A percentile compares a stretch with the other conserved stretches of the same genome.
These are phyloP conservation scores for Tylopilus vinaceipallidus DNA, from an alignment of 768 basidiomycete species.

Conservation along the genomic window DNA sequence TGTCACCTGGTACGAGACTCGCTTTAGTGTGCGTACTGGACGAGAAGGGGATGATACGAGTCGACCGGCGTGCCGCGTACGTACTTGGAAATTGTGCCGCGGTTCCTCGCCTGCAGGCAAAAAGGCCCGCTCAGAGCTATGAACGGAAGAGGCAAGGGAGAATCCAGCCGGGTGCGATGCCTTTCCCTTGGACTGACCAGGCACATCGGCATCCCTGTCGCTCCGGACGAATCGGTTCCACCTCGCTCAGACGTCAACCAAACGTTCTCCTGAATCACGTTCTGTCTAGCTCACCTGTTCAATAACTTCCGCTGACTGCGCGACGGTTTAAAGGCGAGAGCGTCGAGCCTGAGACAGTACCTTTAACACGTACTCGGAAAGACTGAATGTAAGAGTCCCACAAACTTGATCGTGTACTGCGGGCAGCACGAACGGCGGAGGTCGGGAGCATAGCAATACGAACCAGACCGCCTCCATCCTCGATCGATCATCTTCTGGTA, in stretches of 20 bases:
- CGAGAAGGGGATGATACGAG: background rate
- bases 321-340: slow-evolving; percentile 61
- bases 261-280: background rate
- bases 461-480: slow-evolving; percentile 83
- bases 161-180: slow-evolving; percentile 27
- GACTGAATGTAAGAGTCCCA: slow-evolving; percentile 11
- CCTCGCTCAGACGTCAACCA: slow-evolving; percentile 33
- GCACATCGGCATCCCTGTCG: slow-evolving; percentile 36
- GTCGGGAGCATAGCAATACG: slow-evolving; percentile 87
- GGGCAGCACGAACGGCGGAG: slow-evolving; percentile 84
- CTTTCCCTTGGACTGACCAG: slow-evolving; percentile 10
- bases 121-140: slow-evolving; percentile 50
- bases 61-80: background rate
- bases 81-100: slow-evolving; percentile 61
- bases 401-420: slow-evolving; percentile 89
- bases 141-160: slow-evolving; percentile 48
- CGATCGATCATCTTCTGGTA: slow-evolving; percentile 84
- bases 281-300: slow-evolving; percentile 48
- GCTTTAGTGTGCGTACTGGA: background rate
- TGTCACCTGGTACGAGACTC: slow-evolving; percentile 47
- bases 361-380: slow-evolving; percentile 18
- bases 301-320: slow-evolving; percentile 74
- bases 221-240: slow-evolving; percentile 70
- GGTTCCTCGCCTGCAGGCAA: slow-evolving; percentile 26
- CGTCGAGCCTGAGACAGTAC: slow-evolving; percentile 54